Percentiles rank a stretch among this genome's conserved stretches.
These are phyloP conservation scores for Lactifluus pinguis DNA, from an alignment of 768 basidiomycete genomes.

Conservation along the genomic window DNA sequence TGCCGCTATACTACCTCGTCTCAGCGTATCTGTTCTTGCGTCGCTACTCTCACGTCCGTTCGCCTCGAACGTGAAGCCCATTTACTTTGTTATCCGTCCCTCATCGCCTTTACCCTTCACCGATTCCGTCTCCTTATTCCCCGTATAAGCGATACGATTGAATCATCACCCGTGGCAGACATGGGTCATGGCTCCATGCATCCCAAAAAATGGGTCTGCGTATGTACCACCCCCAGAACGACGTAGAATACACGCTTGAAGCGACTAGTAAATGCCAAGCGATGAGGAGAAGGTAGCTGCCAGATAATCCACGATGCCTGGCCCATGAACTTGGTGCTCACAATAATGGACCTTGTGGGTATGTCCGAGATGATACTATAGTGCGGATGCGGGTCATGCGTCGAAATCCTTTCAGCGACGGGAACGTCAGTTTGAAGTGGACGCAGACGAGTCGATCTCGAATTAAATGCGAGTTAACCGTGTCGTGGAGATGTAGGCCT, in stretches of 20 bases:
- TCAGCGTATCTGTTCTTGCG: neutral
- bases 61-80: neutral
- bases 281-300: neutral
- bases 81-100: neutral
- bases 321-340: neutral
- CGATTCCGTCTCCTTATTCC: neutral
- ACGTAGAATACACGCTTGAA: neutral
- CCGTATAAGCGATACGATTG: neutral
- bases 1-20: neutral
- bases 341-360: too few species aligned
- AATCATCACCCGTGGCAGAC: too few species aligned
- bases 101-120: neutral
- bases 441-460: neutral
- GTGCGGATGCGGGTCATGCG: too few species aligned
- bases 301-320: neutral
- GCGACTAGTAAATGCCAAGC: neutral
- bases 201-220: neutral
- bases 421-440: neutral
- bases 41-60: neutral
- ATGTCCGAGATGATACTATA: too few species aligned
- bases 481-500: neutral
- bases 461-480: neutral
- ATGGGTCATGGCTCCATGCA: neutral
- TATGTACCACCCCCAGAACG: neutral
- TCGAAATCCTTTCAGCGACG: too few species aligned